These are phyloP conservation scores for Hypoxylon intermedium DNA, from an alignment of 495 filamentous ascomycete genomes.

Conservation along the genomic window DNA sequence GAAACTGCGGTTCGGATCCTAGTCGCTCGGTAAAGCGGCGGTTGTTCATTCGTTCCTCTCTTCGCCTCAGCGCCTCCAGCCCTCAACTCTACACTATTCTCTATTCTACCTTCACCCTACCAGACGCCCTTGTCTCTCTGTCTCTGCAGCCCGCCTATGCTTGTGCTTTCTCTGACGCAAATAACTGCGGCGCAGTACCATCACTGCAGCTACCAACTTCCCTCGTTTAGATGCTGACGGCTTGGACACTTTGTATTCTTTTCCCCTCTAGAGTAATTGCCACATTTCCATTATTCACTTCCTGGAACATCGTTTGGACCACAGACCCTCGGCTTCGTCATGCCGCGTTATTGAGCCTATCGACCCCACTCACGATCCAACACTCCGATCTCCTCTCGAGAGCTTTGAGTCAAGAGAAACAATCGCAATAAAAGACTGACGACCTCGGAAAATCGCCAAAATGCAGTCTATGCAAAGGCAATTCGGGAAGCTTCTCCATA, in stretches of 20 bases:
- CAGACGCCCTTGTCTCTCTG: background rate
- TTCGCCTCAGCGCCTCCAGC: conserved; percentile 23
- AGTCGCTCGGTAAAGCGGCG: conserved; percentile 32
- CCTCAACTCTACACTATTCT: too few relatives aligned
- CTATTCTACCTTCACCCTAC: background rate
- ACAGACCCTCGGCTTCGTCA: too few relatives aligned
- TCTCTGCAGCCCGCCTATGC: conserved; percentile 4
- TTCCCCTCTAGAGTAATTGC: background rate
- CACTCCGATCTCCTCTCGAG: conserved; percentile 6
- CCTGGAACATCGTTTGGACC: background rate
- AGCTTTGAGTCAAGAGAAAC: conserved; percentile 8
- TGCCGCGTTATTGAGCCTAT: conserved; percentile 16
- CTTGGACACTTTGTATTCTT: background rate
- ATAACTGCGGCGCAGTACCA: conserved; percentile 11
- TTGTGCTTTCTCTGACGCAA: conserved; percentile 5
- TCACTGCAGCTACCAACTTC: background rate
- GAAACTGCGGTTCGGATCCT: conserved; percentile 13
- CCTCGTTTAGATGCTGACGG: background rate
- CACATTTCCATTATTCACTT: background rate
- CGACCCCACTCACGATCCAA: conserved; percentile 19
- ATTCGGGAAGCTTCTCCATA: conserved; percentile 74
- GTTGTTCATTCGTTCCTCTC: conserved; percentile 5
- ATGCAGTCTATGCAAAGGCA: conserved; percentile 85
- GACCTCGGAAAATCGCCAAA: conserved; percentile 35
- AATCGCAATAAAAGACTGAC: conserved; percentile 4